These are phyloP conservation scores for Blastobotrys mokoenaii DNA, from an alignment of 805 yeast species.

Conservation along the genomic window DNA sequence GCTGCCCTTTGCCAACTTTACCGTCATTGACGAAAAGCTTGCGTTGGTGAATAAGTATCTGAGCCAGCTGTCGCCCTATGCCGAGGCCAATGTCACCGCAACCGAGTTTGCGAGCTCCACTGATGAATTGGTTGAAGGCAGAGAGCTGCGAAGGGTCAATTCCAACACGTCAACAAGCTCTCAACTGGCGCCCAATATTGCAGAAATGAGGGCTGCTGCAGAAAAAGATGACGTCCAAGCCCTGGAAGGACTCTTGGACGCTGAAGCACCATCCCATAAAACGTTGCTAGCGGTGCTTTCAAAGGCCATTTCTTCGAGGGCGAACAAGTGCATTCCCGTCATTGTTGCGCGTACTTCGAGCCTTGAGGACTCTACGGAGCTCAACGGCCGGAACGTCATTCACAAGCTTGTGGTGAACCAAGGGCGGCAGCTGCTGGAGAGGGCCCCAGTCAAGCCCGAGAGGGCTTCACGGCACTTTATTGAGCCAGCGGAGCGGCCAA, in stretches of 20 bases:
- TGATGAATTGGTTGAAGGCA: slow-evolving; percentile 12
- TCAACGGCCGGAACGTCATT: slow-evolving; percentile 74
- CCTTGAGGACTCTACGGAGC: slow-evolving; percentile 58
- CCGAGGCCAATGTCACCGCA: neutral
- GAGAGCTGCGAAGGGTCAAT: neutral
- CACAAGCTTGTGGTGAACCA: slow-evolving; percentile 75
- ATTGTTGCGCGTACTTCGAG: slow-evolving; percentile 44
- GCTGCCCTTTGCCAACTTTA: slow-evolving; percentile 68
- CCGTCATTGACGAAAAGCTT: slow-evolving; percentile 47
- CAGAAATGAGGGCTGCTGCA: slow-evolving; percentile 22
- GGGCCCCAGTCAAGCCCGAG: neutral
- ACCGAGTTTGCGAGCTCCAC: slow-evolving; percentile 3
- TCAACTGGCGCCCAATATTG: slow-evolving; percentile 2
- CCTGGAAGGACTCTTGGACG: slow-evolving; percentile 35
- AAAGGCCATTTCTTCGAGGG: slow-evolving; percentile 50
- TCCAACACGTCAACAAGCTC: slow-evolving; percentile 9
- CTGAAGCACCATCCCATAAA: slow-evolving; percentile 37
- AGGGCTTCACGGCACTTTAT: slow-evolving; percentile 15
- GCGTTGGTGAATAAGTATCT: slow-evolving; percentile 23
- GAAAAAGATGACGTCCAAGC: slow-evolving; percentile 37
- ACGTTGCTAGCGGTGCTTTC: slow-evolving; percentile 50
- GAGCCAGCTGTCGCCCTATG: slow-evolving; percentile 23
- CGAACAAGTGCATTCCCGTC: slow-evolving; percentile 50
- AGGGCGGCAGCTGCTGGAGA: slow-evolving; percentile 39
- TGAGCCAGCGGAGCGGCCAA: slow-evolving; percentile 47